Conservation (phyloP, 2,329 filamentous ascomycete species). For the Thelonectria blattea region DNA sequence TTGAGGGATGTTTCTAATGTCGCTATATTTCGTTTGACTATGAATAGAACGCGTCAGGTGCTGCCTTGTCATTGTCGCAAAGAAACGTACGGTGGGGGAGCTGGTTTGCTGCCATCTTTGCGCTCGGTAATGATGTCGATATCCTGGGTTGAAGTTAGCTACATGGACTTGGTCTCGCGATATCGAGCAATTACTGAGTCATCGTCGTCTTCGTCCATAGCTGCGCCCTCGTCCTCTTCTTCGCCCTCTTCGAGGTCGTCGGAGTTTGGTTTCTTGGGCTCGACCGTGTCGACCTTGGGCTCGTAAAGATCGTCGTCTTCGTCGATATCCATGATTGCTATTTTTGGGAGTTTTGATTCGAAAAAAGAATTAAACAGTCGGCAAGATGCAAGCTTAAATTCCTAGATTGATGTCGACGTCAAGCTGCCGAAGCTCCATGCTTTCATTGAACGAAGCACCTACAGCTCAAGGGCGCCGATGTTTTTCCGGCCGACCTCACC, state of each 20-base stretch:
- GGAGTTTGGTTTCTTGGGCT: constrained; percentile 45
- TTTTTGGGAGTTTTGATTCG: background rate
- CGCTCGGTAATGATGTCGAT: constrained; percentile 73
- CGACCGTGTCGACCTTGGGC: constrained; percentile 46
- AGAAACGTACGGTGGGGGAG: constrained; percentile 60
- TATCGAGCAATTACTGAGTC: constrained; percentile 43
- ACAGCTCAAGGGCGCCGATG: constrained; percentile 32
- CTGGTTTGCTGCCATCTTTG: constrained; percentile 67
- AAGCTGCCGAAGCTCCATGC: constrained; percentile 18
- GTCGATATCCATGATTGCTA: constrained; percentile 66
- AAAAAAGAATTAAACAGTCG: background rate
- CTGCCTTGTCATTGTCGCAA: constrained; percentile 13
- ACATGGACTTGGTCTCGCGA: background rate
- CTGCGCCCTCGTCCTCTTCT: constrained; percentile 66
- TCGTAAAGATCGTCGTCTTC: constrained; percentile 74
- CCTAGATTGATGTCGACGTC: constrained; percentile 26
- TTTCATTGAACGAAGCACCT: constrained; percentile 21
- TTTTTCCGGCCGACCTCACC: constrained; percentile 38
- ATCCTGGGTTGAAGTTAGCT: constrained; percentile 52
- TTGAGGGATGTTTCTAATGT: constrained; percentile 70
- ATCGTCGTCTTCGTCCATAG: constrained; percentile 66
- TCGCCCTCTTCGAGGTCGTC: constrained; percentile 69
- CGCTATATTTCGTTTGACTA: constrained; percentile 68
- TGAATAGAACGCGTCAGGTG: constrained; percentile 15
- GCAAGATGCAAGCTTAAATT: background rate